Conservation (phyloP, 106 monocot genomes). For the Narthecium ossifragum region DNA sequence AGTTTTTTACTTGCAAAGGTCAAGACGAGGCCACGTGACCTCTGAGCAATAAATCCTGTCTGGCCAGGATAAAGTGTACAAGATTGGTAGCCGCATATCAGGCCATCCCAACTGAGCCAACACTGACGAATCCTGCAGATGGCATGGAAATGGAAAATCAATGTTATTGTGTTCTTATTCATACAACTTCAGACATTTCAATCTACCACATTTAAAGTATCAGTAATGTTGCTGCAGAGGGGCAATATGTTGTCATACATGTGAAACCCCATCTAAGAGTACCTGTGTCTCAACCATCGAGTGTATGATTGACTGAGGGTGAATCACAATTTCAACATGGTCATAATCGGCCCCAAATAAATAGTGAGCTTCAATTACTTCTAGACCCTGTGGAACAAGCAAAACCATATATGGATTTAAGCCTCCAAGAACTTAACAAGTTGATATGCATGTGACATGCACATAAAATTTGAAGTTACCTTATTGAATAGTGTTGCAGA, state of each 20-base stretch:
- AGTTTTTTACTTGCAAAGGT: constrained; percentile 77
- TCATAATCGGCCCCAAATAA: constrained; percentile 93
- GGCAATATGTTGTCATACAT: too few relatives aligned
- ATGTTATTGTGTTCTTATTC: too few relatives aligned
- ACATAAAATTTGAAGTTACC: constrained; percentile 17
- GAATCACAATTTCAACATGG: constrained; percentile 86
- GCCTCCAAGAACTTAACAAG: not conserved
- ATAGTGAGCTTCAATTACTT: constrained; percentile 99
- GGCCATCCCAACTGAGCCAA: constrained; percentile 92
- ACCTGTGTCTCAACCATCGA: constrained; percentile 99
- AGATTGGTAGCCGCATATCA: constrained; percentile 91
- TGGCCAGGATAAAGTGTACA: constrained; percentile 96
- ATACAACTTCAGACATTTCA: too few relatives aligned
- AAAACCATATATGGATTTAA: not conserved
- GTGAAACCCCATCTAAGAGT: too few relatives aligned
- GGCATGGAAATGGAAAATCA: too few relatives aligned
- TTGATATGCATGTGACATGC: not conserved
- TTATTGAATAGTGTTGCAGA: constrained; percentile 98
- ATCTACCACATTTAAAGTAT: too few relatives aligned
- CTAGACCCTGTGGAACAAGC: constrained; percentile 54
- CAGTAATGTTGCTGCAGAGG: too few relatives aligned
- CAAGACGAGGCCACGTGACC: constrained; percentile 92
- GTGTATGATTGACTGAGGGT: constrained; percentile 97
- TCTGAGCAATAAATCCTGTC: constrained; percentile 96
- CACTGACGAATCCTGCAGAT: constrained; percentile 87